These are phyloP conservation scores for Cubamyces sp. DNA, from an alignment of 768 basidiomycete species.

Conservation along the genomic window DNA sequence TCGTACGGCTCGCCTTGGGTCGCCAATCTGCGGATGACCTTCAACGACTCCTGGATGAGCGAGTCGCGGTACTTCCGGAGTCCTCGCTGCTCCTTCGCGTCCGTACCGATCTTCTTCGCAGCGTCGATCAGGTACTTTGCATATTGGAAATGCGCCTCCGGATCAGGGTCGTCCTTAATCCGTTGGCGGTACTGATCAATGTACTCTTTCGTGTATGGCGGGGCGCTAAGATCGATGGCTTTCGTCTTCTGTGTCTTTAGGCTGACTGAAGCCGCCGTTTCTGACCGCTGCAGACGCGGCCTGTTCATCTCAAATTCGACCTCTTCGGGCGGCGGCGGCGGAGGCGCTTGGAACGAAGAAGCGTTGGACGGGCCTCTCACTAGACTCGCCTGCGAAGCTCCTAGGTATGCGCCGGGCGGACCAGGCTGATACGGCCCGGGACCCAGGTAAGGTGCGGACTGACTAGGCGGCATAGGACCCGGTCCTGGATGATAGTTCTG, in stretches of 20 bases:
- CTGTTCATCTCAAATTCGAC: conserved; percentile 60
- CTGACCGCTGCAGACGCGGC: conserved; percentile 58
- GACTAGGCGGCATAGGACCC: conserved; percentile 20
- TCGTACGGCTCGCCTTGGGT: conserved; percentile 91
- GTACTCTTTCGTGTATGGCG: conserved; percentile 93
- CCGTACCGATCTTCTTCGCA: conserved; percentile 84
- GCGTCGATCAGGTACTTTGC: conserved; percentile 99
- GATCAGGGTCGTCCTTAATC: conserved; percentile 97
- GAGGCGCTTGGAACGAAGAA: conserved; percentile 22
- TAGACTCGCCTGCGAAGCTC: conserved; percentile 22
- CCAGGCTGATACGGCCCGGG: conserved; percentile 25
- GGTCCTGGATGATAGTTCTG: conserved; percentile 21
- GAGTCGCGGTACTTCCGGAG: conserved; percentile 91
- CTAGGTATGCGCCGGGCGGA: conserved; percentile 28
- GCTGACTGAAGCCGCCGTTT: conserved; percentile 57
- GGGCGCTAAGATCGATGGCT: conserved; percentile 79
- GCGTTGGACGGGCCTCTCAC: conserved; percentile 22
- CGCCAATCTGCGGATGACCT: conserved; percentile 90
- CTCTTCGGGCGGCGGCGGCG: conserved; percentile 30
- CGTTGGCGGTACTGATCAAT: conserved; percentile 97
- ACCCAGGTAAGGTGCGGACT: conserved; percentile 23
- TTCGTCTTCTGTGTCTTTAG: conserved; percentile 71
- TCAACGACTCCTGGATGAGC: conserved; percentile 86
- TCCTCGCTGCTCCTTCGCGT: conserved; percentile 75
- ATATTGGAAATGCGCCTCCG: conserved; percentile 96